Evolutionary conservation across 306 rosid species (phyloP), one percentile per base, ranked within the genome.

Genomic region (Citrullus amarus): DNA sequence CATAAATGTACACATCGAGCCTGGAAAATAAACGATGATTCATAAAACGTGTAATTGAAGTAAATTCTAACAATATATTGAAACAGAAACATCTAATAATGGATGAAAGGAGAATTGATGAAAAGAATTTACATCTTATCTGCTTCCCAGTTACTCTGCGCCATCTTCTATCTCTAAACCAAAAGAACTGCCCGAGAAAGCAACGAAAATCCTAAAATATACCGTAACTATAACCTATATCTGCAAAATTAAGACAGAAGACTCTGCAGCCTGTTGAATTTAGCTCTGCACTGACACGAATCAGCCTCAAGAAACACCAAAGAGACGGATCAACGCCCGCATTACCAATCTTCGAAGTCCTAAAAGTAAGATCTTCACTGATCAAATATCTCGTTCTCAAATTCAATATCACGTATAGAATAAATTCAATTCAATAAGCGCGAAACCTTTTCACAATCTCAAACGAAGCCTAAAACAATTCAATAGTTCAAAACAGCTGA

Each of bases 131-230:
- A 93, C 98, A 93, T 93, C 89, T 93, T 93, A 90, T 93, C 98
- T 22, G 98, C 98, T 85, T 93, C 98, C 98, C 98, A 93, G 85
- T 88, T 91, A 79, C 93, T 93, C 90, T 90, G 96, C 79, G 94
- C 92, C 98, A 93, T 93, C 78, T 78, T 77, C 75, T 80, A 22
- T 53, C 74, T 20, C 80, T 65, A 74, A 69, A 65, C 59, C 81
- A 69, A 80, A 66, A 54, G 43, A 69, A 83, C 92, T 85, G 84
- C 80, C 57, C 75, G 77, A 46, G 68, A 69, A 32, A 50, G 59
- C 68, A 53, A 61, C 17, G 72, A 77, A 79, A 43, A 9, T 18
- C 62, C 43, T 48, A 43, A 44, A 61, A 28, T 17, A 46, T 15
- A 32, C 51, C 34, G 51, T 61, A 63, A 78, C 43, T 85, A 78